phyloP scores from a whole-genome alignment of 495 filamentous ascomycete species.

The Aspergillus homomorphus region DNA sequence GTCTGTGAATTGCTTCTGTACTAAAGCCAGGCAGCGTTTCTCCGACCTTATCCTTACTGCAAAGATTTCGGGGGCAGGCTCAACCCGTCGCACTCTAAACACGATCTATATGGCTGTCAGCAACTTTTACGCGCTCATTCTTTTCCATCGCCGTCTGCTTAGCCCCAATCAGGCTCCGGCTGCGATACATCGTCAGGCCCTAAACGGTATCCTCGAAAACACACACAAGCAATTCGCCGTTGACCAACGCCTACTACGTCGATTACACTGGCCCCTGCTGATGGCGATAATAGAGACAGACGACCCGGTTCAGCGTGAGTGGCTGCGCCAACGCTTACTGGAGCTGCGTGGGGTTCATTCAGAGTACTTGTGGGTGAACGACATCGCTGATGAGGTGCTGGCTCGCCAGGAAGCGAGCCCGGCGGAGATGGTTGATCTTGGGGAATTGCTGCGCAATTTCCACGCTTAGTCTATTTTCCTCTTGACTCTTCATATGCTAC shows the following conservation, averaged over 20 bases:
- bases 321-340: constrained; percentile 37
- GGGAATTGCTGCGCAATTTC: constrained; percentile 30
- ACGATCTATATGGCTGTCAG: constrained; percentile 49
- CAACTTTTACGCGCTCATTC: constrained; percentile 41
- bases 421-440: constrained; percentile 32
- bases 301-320: constrained; percentile 34
- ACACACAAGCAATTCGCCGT: constrained; percentile 36
- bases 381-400: constrained; percentile 33
- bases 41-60: constrained; percentile 45
- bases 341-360: constrained; percentile 34
- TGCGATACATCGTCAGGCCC: constrained; percentile 31
- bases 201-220: constrained; percentile 37
- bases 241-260: constrained; percentile 34
- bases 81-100: constrained; percentile 39
- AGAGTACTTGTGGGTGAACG: constrained; percentile 35
- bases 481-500: background rate
- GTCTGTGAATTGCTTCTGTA: background rate
- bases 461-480: background rate
- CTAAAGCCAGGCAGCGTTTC: constrained; percentile 29
- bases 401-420: constrained; percentile 29
- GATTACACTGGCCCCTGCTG: constrained; percentile 46
- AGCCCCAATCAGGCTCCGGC: constrained; percentile 22
- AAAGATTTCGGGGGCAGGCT: constrained; percentile 33
- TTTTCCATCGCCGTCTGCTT: constrained; percentile 44
- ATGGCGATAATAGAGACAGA: constrained; percentile 45